Percentiles rank a stretch among this genome's conserved stretches.
Evolutionary conservation across 257 asterid genomes (phyloP).

Genomic region (Echites panduratus): DNA sequence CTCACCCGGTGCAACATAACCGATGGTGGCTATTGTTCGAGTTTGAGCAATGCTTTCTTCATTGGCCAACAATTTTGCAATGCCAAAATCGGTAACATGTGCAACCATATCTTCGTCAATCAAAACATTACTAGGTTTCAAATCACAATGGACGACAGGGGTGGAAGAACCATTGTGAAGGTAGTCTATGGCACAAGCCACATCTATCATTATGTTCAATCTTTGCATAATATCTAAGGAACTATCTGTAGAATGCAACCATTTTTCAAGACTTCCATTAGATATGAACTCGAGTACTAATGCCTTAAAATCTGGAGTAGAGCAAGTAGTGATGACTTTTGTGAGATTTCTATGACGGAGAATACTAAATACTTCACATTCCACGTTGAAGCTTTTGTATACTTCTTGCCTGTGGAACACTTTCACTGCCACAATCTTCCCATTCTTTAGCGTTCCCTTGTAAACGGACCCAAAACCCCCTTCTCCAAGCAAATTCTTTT

Average conservation of each 20-base stretch:
- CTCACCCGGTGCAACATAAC: slow-evolving; percentile 20
- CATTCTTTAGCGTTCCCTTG: not conserved
- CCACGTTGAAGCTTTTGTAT: slow-evolving; percentile 1
- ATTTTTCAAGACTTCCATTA: slow-evolving; percentile 14
- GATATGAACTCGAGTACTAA: slow-evolving; percentile 16
- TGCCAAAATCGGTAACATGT: slow-evolving; percentile 13
- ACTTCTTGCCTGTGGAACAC: not conserved
- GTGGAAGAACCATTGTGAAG: slow-evolving; percentile 8
- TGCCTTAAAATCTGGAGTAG: slow-evolving; percentile 13
- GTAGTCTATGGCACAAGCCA: slow-evolving; percentile 9
- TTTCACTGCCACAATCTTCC: slow-evolving; percentile 6
- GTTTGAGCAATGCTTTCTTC: slow-evolving; percentile 6
- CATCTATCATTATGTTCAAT: slow-evolving; percentile 12
- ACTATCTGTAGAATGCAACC: not conserved
- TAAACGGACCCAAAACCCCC: slow-evolving; percentile 15
- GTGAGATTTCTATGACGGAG: slow-evolving; percentile 16
- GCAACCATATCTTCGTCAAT: slow-evolving; percentile 13
- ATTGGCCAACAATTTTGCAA: slow-evolving; percentile 1
- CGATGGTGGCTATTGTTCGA: slow-evolving; percentile 12
- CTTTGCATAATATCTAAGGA: slow-evolving; percentile 1
- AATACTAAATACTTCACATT: slow-evolving; percentile 1
- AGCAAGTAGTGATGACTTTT: slow-evolving; percentile 5
- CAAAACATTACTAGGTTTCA: slow-evolving; percentile 17
- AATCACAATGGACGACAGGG: slow-evolving; percentile 8
- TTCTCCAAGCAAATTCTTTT: slow-evolving; percentile 1